Base-by-base conservation (phyloP, 768 basidiomycete genomes). In the Fomitopsis pulvina region DNA sequence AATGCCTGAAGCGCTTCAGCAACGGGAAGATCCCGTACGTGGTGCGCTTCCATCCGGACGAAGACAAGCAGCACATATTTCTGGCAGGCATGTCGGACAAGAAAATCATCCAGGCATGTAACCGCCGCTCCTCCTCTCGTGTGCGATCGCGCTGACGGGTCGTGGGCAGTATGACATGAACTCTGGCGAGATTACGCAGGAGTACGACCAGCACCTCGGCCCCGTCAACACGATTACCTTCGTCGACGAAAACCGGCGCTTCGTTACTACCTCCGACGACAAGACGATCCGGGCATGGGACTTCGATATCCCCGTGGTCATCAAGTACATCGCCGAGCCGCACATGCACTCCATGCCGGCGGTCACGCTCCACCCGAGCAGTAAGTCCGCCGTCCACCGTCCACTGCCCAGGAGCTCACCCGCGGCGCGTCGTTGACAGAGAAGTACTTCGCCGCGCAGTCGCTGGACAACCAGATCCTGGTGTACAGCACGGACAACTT, bases 341-440 rank as follows among this genome's bases (percentile, higher is more conserved):
- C 85, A 92, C 63, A 98, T 99, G 96, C 94, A 99, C 70, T 96
- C 92, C 16, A 98, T 99, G 94, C 96, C 96, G 6, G 90, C 96
- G 16, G 94, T 98, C 41, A 94, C 93, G 4, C 69, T 95, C 24
- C 93, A 98, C 66, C 95, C 96, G 21, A 94, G 83, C 49, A 87
- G 95, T 97, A 64, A 50, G 92, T 81, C 48, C n/a, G 27, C 52
- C 52, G 41, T 20, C 32, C 14, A 9, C 54, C 21, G 49, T 58
- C 41, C 38, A 24, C 10, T 14, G 10, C 34, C 40, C 38, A n/a
- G 29, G 16, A 4, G 25, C 37, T 7, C 24, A 26, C 14, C 18
- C 39, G 11, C 47, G 59, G 21, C 54, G 76, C 9, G 45, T n/a
- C 24, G 21, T 5, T 24, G 16, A 37, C 45, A 85, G 94, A 87